Base-by-base conservation (phyloP, 306 rosid genomes). In the Citrullus colocynthis region DNA sequence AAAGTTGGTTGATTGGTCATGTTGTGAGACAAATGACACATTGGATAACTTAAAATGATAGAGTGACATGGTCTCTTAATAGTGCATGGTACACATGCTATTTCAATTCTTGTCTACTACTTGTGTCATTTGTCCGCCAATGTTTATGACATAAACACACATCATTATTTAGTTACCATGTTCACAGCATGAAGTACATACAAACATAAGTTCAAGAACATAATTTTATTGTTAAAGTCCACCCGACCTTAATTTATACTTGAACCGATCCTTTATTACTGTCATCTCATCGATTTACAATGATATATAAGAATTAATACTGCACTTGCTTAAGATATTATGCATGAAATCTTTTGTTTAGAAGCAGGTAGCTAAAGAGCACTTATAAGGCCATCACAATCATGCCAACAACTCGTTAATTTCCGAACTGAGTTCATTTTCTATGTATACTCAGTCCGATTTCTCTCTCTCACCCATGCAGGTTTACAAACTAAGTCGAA, bases 401-500 rank as follows among this genome's bases (percentile, higher is more conserved):
- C 73, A 5, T 66, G 30, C 32, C 52, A 39, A 69, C 9, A 0
- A 21, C 56, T 11, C 37, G 54, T 44, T 14, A 48, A 48, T 13
- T 24, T 24, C 5, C 2, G 2, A 48, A 28, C 76, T 2, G 17
- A 72, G 49, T 49, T 48, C 24, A 72, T 72, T 72, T 45, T 42
- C 39, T 12, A 6, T 57, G 6, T 45, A 37, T 60, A 72, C 15
- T 77, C 14, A 24, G 3, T 3, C 18, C 12, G 24, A 28, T 49
- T 30, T 24, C 44, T 65, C 5, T 51, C 58, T 57, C 32, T 15
- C 28, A 64, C 63, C 34, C 74, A 74, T 82, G 73, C 87, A 94
- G 98, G 98, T 89, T 84, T 91, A 90, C 82, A 91, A 91, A 82
- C 82, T 91, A 79, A 88, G 75, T 75, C 87, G 98, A 62, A 91